A percentile compares a stretch with the other conserved stretches of the same genome.
Conservation (phyloP, 441 rosid genomes). For the Erodium moschatum region DNA sequence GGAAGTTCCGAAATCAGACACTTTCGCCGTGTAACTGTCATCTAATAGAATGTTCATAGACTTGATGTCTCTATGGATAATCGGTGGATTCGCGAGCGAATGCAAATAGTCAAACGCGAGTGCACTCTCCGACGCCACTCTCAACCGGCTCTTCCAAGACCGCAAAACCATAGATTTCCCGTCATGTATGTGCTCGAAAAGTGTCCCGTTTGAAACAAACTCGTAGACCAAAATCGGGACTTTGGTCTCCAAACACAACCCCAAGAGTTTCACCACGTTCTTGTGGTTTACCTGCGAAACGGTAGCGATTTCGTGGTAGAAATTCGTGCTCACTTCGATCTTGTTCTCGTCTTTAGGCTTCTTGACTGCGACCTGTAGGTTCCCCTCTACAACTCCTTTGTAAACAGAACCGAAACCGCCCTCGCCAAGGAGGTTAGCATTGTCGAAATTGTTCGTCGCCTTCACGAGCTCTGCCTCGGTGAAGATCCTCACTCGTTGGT, state of each 20-base stretch:
- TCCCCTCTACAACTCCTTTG: neutral
- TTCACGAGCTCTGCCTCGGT: constrained; percentile 17
- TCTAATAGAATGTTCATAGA: constrained; percentile 11
- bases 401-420: constrained; percentile 24
- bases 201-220: constrained; percentile 23
- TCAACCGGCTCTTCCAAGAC: constrained; percentile 21
- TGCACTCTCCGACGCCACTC: constrained; percentile 12
- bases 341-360: neutral
- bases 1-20: constrained; percentile 31
- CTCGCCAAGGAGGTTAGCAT: constrained; percentile 14
- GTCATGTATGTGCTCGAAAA: constrained; percentile 21
- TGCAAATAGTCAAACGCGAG: constrained; percentile 17
- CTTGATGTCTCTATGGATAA: too few relatives aligned
- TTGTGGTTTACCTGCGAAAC: constrained; percentile 23
- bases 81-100: constrained; percentile 14
- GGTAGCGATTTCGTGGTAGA: neutral
- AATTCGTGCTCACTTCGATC: neutral
- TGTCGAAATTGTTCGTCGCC: constrained; percentile 22
- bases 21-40: neutral
- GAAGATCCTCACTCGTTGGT: constrained; percentile 24
- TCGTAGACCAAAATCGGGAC: constrained; percentile 25
- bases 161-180: neutral
- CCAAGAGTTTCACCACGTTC: neutral
- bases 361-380: neutral
- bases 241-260: constrained; percentile 24